A percentile compares a stretch with the other conserved stretches of the same genome.
Evolutionary conservation across 768 basidiomycete species (phyloP).

Genomic region (Rhizopogon vulgaris): DNA sequence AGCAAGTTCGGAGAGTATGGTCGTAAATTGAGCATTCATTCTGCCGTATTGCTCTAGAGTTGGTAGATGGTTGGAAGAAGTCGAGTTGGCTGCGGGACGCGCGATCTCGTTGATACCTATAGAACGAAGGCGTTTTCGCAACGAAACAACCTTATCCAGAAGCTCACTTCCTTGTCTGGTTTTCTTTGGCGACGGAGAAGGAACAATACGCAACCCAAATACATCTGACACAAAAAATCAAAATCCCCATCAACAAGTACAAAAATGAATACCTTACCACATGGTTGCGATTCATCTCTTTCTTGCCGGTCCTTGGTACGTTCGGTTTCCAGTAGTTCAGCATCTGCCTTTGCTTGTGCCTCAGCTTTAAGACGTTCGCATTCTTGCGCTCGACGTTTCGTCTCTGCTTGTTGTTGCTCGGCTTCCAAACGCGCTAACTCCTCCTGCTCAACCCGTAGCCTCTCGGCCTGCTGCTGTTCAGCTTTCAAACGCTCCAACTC

Average conservation of each 20-base stretch:
- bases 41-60: conserved; percentile 39
- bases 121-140: conserved; percentile 56
- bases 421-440: background rate
- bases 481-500: conserved; percentile 5
- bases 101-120: conserved; percentile 53
- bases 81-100: conserved; percentile 31
- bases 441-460: background rate
- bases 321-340: background rate
- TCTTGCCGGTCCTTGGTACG: background rate
- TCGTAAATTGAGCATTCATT: conserved; percentile 41
- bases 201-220: conserved; percentile 42
- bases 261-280: conserved; percentile 12
- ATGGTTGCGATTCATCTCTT: background rate
- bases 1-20: conserved; percentile 39
- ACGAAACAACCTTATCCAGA: conserved; percentile 41
- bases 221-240: conserved; percentile 40
- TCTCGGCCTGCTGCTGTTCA: conserved; percentile 2
- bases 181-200: conserved; percentile 27
- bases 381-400: conserved; percentile 4
- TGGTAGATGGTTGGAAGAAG: conserved; percentile 42
- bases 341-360: background rate
- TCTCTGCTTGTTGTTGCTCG: background rate
- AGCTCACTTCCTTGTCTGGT: conserved; percentile 39
- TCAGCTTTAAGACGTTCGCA: conserved; percentile 1
- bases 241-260: background rate